Conservation (phyloP, 2,329 filamentous ascomycete species). For the Chaetomium sp. region DNA sequence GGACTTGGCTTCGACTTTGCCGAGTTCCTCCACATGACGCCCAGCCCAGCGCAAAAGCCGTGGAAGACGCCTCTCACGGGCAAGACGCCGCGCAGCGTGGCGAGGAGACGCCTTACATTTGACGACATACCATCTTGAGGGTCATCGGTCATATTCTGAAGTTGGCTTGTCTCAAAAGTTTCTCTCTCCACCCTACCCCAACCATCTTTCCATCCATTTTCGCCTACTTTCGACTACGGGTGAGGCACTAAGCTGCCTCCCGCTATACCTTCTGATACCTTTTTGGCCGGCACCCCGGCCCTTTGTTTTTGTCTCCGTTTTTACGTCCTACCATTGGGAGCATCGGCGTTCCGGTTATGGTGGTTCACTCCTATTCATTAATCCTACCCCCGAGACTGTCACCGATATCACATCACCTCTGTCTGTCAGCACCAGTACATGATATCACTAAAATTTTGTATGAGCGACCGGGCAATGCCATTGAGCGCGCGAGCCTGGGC, state of each 20-base stretch:
- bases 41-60: conserved; percentile 85
- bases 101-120: conserved; percentile 79
- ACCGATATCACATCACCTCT: conserved; percentile 2
- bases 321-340: conserved; percentile 9
- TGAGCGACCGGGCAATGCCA: conserved; percentile 10
- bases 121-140: conserved; percentile 54
- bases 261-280: conserved; percentile 1
- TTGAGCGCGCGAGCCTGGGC: background rate
- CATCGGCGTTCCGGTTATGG: conserved; percentile 22
- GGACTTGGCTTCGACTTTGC: conserved; percentile 87
- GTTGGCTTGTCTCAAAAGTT: background rate
- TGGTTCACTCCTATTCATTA: background rate
- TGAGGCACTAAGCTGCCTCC: background rate
- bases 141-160: background rate
- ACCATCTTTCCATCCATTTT: background rate
- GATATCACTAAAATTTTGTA: conserved; percentile 13
- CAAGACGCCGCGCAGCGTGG: conserved; percentile 64
- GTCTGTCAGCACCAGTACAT: conserved; percentile 7
- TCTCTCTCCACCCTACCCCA: background rate
- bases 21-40: conserved; percentile 97
- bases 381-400: conserved; percentile 8
- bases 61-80: conserved; percentile 75
- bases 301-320: background rate
- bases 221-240: background rate
- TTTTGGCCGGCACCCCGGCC: background rate